A percentile compares a stretch with the other conserved stretches of the same genome.
phyloP scores from a whole-genome alignment of 2,329 filamentous ascomycete species.

The Colletotrichum chrysophilum region DNA sequence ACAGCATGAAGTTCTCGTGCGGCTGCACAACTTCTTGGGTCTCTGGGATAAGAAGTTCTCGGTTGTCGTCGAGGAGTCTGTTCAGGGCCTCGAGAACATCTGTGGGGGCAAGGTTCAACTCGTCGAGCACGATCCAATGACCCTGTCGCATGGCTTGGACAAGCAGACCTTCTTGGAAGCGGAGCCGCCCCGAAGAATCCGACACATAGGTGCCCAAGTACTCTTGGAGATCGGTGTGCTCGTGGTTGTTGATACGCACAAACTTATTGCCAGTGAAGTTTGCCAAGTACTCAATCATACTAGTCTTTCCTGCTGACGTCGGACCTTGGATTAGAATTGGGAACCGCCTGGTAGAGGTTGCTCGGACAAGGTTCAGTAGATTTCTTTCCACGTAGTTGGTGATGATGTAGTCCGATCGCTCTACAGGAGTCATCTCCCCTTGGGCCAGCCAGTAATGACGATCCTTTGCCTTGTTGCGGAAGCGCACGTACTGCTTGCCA shows the following conservation, averaged over 20 bases:
- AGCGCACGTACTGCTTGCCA: slow-evolving; percentile 79
- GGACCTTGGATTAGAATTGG: slow-evolving; percentile 96
- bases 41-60: slow-evolving; percentile 93
- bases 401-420: slow-evolving; percentile 91
- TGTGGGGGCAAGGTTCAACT: slow-evolving; percentile 94
- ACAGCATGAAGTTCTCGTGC: slow-evolving; percentile 95
- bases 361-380: slow-evolving; percentile 90
- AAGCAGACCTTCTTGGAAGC: slow-evolving; percentile 91
- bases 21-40: slow-evolving; percentile 93
- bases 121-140: slow-evolving; percentile 97
- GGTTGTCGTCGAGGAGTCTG: slow-evolving; percentile 92
- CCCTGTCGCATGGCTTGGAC: slow-evolving; percentile 92
- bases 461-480: slow-evolving; percentile 67
- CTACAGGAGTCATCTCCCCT: slow-evolving; percentile 69
- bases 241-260: slow-evolving; percentile 98
- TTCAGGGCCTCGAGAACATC: slow-evolving; percentile 97
- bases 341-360: slow-evolving; percentile 89
- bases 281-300: slow-evolving; percentile 99
- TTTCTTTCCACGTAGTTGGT: slow-evolving; percentile 96
- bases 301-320: slow-evolving; percentile 97
- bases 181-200: slow-evolving; percentile 80
- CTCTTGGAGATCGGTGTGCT: slow-evolving; percentile 97
- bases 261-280: slow-evolving; percentile 96
- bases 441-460: slow-evolving; percentile 90
- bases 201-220: slow-evolving; percentile 96